Base-by-base conservation (phyloP, 805 yeast genomes). In the Nakazawaea holstii region DNA sequence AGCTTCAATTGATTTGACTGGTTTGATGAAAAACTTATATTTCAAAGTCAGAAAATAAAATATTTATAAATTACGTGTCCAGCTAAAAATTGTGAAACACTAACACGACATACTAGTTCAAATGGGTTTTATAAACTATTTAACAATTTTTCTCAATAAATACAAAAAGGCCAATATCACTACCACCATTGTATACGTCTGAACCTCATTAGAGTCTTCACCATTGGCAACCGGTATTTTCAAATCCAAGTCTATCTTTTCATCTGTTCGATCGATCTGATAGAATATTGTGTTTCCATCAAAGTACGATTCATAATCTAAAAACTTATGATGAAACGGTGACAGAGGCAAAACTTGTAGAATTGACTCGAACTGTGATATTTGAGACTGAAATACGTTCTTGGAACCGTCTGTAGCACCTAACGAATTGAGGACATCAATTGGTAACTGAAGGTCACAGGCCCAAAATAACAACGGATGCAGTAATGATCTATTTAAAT, bases 381-480 rank as follows among this genome's bases (percentile, higher is more conserved):
- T 48, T 28, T 38, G 28, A 6, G 26, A 4, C 26, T 24, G 40
- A 32, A 42, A 47, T 3, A 8, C 9, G n/a, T 48, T 37, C 14
- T 31, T 35, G 7, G 28, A 39, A 9, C 30, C 38, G 2, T 42
- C 39, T 10, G 28, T 1, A 3, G 20, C 29, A 3, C 49, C 49
- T 35, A 42, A 20, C 27, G 32, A 7, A 28, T 28, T n/a, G 6
- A 47, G 33, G 29, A 33, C 24, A 14, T 26, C 15, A 8, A 48
- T 48, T 6, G 50, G 50, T 8, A 48, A 14, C 11, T 10, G 30
- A 6, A 48, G 29, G 24, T 48, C 50, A 43, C 50, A 48, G 5
- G 44, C 50, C 50, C 50, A 48, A 29, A 48, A 43, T n/a, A 48
- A 29, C n/a, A 17, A 15, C 8, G 50, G 50, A 13, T 7, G n/a